Evolutionary conservation across 441 rosid genomes (phyloP).

Genomic region (Arabidopsis hybrid): DNA sequence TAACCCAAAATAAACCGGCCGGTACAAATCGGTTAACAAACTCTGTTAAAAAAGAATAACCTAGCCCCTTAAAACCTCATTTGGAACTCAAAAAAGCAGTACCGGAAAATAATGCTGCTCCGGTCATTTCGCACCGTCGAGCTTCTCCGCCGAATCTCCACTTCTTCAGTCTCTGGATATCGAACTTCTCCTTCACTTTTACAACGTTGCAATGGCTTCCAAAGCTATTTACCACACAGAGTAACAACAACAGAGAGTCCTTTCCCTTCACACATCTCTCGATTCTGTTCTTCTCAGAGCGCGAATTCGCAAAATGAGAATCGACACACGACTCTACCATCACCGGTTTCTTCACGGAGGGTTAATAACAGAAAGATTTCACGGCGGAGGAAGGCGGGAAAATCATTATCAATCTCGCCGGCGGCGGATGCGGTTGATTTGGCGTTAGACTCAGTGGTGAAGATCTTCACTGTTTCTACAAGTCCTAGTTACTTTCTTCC

Average conservation of each 20-base stretch:
- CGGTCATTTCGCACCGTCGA: conserved; percentile 48
- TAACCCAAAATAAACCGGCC: conserved; percentile 29
- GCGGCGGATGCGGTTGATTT: conserved; percentile 55
- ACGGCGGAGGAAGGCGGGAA: conserved; percentile 19
- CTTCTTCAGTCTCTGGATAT: conserved; percentile 3
- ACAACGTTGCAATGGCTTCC: conserved; percentile 5
- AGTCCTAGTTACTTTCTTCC: conserved; percentile 84
- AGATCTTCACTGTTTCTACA: conserved; percentile 77
- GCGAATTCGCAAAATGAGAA: conserved; percentile 22
- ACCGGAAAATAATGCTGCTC: conserved; percentile 40
- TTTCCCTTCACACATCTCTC: conserved; percentile 4
- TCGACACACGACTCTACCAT: conserved; percentile 10
- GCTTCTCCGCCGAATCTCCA: conserved; percentile 40
- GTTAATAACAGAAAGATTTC: neutral
- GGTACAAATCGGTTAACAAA: conserved; percentile 30
- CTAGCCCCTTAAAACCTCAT: conserved; percentile 39
- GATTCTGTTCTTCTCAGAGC: neutral
- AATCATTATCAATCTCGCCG: neutral
- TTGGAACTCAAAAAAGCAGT: neutral
- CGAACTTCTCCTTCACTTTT: neutral
- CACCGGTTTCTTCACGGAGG: conserved; percentile 11
- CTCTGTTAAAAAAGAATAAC: conserved; percentile 19
- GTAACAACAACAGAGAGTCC: conserved; percentile 12
- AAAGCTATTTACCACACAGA: conserved; percentile 1
- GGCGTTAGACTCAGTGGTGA: conserved; percentile 84